These are phyloP conservation scores for Bauhinia variegata DNA, from an alignment of 306 rosid species.

Conservation along the genomic window DNA sequence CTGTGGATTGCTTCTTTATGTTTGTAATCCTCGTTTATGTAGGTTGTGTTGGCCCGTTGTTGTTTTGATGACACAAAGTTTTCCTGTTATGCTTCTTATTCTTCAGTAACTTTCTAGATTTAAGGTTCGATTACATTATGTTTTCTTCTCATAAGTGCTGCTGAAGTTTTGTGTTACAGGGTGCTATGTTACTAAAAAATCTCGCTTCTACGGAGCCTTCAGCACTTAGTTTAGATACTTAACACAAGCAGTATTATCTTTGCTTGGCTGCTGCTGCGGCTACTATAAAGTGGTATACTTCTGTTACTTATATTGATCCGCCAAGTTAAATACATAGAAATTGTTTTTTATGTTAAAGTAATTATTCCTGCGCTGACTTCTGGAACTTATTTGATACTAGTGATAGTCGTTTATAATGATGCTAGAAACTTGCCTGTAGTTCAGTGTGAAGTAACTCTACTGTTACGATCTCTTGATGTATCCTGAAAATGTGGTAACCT, in stretches of 20 bases:
- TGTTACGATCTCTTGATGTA: constrained; percentile 13
- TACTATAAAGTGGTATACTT: constrained; percentile 82
- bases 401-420: constrained; percentile 17
- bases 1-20: constrained; percentile 31
- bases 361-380: constrained; percentile 9
- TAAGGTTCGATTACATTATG: not conserved
- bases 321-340: not conserved
- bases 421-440: constrained; percentile 11
- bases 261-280: constrained; percentile 95
- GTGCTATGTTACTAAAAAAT: constrained; percentile 81
- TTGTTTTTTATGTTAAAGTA: constrained; percentile 29
- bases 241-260: constrained; percentile 92
- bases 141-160: constrained; percentile 20
- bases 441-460: constrained; percentile 1
- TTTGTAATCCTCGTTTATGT: constrained; percentile 38
- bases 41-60: constrained; percentile 86
- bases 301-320: constrained; percentile 29
- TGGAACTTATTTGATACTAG: constrained; percentile 17
- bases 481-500: not conserved
- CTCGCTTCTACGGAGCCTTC: constrained; percentile 92
- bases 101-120: constrained; percentile 35
- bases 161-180: constrained; percentile 59
- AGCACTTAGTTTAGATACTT: constrained; percentile 93
- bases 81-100: constrained; percentile 22
- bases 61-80: constrained; percentile 96